Evolutionary conservation across 2,329 filamentous ascomycete species (phyloP), one percentile per base, ranked within the genome.

Genomic region (Stagonosporopsis tanaceti): DNA sequence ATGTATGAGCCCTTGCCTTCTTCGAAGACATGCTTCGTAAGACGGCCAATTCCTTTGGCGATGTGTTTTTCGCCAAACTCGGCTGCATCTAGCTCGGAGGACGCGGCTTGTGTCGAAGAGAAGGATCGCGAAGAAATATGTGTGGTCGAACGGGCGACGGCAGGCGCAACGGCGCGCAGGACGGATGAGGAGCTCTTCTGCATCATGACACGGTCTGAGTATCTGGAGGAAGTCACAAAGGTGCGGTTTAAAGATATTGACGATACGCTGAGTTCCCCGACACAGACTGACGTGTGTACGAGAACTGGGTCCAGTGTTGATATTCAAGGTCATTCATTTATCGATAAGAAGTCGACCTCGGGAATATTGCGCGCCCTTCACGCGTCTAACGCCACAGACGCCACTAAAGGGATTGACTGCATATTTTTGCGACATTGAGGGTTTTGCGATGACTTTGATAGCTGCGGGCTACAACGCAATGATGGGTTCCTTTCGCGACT

Each of bases 11-110:
- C 69, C 47, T 68, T 65, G 37, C 63, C 69, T n/a, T 70, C 65
- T 28, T 72, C 69, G 22, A 72, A 70, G 8, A 72, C 69, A 57
- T 70, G 69, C 39, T 70, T 70, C 9, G 68, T 72, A 34, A 72
- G 69, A 27, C 69, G 64, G 2, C 69, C 69, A 50, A 72, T 72
- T 40, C 69, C 69, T 39, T 62, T 67, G n/a, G 69, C 68, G 58
- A 71, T 71, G 59, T 71, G 69, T 30, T 64, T 61, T 53, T 71
- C 68, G 25, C 64, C 69, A 37, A 70, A 71, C 2, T 65, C 63
- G 5, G 69, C 69, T 3, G 64, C 30, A 20, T 71, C 69, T 52
- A 70, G 44, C 1, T 64, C 52, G 15, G 61, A 50, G 25, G 55
- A 54, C 9, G 51, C 34, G 38, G 57, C n/a, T 25, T 42, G 62